Evolutionary conservation across 2,329 filamentous ascomycete species (phyloP).

Genomic region (Dothidotthia symphoricarpi): DNA sequence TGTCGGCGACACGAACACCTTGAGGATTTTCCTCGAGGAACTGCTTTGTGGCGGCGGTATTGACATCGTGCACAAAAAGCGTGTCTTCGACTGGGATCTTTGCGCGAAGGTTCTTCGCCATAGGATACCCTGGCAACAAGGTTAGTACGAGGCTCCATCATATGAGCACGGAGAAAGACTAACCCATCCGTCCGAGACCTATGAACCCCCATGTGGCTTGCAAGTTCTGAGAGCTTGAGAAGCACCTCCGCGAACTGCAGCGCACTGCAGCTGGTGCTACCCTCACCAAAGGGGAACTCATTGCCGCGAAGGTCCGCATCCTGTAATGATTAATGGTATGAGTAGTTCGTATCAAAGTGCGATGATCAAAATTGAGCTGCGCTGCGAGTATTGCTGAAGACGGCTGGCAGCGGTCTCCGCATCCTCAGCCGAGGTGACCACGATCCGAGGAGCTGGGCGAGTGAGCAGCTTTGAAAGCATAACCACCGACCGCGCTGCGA

Average conservation of each 20-base stretch:
- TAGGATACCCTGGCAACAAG: constrained; percentile 59
- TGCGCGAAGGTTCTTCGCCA: constrained; percentile 68
- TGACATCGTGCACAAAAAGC: constrained; percentile 65
- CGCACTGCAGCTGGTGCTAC: constrained; percentile 14
- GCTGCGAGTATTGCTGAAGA: constrained; percentile 11
- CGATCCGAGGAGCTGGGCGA: too few species aligned
- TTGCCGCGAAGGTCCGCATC: constrained; percentile 32
- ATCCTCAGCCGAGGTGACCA: constrained; percentile 36
- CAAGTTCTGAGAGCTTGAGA: constrained; percentile 44
- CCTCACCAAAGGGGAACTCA: constrained; percentile 30
- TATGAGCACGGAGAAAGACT: constrained; percentile 23
- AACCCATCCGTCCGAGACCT: constrained; percentile 53
- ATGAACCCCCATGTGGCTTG: constrained; percentile 53
- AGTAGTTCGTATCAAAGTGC: constrained; percentile 12
- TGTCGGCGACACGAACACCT: constrained; percentile 56
- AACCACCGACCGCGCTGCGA: constrained; percentile 3
- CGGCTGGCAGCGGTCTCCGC: constrained; percentile 36
- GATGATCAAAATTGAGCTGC: constrained; percentile 17
- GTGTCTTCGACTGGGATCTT: constrained; percentile 64
- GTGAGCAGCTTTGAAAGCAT: constrained; percentile 1
- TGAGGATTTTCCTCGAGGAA: constrained; percentile 58
- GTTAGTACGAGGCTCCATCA: constrained; percentile 21
- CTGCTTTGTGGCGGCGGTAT: constrained; percentile 54
- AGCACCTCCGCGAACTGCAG: constrained; percentile 40
- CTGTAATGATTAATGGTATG: constrained; percentile 14